Evolutionary conservation across 2,329 filamentous ascomycete genomes (phyloP).

Genomic region (Trichoderma sp.): DNA sequence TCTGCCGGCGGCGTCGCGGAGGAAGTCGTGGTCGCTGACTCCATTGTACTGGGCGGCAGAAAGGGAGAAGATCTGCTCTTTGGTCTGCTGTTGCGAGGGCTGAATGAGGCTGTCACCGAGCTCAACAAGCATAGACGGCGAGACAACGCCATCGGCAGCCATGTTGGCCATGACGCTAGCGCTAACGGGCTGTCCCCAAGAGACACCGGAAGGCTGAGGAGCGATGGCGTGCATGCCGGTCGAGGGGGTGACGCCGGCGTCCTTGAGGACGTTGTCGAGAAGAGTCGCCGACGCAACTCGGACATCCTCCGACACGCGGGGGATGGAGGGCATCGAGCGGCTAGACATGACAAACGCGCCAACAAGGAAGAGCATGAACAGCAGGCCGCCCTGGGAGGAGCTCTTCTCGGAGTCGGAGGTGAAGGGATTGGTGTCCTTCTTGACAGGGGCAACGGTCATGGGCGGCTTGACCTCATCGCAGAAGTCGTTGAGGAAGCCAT

Average conservation of each 20-base stretch:
- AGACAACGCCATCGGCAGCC: conserved; percentile 33
- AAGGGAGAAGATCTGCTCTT: conserved; percentile 83
- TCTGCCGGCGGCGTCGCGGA: conserved; percentile 53
- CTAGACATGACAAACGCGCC: conserved; percentile 95
- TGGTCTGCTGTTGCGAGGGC: conserved; percentile 79
- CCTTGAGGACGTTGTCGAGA: conserved; percentile 77
- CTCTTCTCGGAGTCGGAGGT: conserved; percentile 55
- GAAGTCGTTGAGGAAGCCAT: conserved; percentile 70
- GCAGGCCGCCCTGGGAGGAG: conserved; percentile 72
- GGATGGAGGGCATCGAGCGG: conserved; percentile 67
- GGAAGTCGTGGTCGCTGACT: conserved; percentile 64
- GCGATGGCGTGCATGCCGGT: conserved; percentile 45
- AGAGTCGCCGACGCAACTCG: conserved; percentile 74
- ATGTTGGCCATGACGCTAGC: conserved; percentile 45
- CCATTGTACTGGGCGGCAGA: conserved; percentile 86
- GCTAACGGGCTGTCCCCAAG: conserved; percentile 43
- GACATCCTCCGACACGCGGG: conserved; percentile 75
- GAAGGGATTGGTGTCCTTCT: conserved; percentile 43
- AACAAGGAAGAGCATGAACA: conserved; percentile 94
- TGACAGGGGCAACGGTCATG: conserved; percentile 49
- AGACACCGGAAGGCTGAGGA: conserved; percentile 51
- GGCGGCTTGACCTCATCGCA: conserved; percentile 63
- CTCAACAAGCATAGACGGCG: conserved; percentile 61
- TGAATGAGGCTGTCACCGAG: conserved; percentile 67
- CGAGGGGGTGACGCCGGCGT: conserved; percentile 60